phyloP scores from a whole-genome alignment of 2,329 filamentous ascomycete species.

The Ophiostoma angusticollis region DNA sequence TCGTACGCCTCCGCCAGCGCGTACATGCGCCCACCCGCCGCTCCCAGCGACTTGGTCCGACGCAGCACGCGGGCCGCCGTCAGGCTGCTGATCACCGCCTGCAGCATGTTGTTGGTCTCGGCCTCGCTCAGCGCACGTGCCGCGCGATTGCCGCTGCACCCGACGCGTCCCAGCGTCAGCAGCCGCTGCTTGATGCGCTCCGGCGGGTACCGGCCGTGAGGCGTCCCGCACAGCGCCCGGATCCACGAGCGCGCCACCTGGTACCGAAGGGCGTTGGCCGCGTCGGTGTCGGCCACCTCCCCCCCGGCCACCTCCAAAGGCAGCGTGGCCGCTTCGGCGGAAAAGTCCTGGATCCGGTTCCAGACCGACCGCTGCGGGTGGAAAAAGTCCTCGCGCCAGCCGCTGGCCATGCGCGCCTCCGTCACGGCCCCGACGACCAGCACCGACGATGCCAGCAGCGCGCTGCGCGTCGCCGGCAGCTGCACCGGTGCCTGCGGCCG shows the following conservation, averaged over 20 bases:
- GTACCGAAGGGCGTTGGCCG: not conserved
- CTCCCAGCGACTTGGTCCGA: slow-evolving; percentile 43
- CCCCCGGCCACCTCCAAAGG: slow-evolving; percentile 15
- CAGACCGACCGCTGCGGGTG: slow-evolving; percentile 40
- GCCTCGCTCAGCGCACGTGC: slow-evolving; percentile 15
- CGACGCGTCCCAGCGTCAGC: slow-evolving; percentile 26
- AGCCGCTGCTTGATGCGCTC: slow-evolving; percentile 38
- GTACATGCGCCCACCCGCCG: slow-evolving; percentile 48
- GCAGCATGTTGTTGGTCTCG: slow-evolving; percentile 31
- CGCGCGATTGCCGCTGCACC: slow-evolving; percentile 6
- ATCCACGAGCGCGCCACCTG: slow-evolving; percentile 31
- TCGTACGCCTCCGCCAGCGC: slow-evolving; percentile 48
- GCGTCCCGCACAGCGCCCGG: slow-evolving; percentile 44
- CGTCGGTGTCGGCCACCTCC: not conserved
- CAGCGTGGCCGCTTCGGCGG: slow-evolving; percentile 33
- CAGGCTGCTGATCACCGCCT: slow-evolving; percentile 35
- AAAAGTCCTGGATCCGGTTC: slow-evolving; percentile 41
- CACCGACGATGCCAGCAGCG: slow-evolving; percentile 23
- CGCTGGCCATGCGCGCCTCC: slow-evolving; percentile 13
- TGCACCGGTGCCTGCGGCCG: slow-evolving; percentile 29
- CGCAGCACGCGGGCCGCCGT: slow-evolving; percentile 42
- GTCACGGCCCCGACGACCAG: slow-evolving; percentile 13
- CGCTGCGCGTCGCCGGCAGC: slow-evolving; percentile 33
- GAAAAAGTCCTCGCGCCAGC: slow-evolving; percentile 48
- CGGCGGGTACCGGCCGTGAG: slow-evolving; percentile 33